Evolutionary conservation across 2,329 filamentous ascomycete species (phyloP).

Genomic region (Tolypocladium album): DNA sequence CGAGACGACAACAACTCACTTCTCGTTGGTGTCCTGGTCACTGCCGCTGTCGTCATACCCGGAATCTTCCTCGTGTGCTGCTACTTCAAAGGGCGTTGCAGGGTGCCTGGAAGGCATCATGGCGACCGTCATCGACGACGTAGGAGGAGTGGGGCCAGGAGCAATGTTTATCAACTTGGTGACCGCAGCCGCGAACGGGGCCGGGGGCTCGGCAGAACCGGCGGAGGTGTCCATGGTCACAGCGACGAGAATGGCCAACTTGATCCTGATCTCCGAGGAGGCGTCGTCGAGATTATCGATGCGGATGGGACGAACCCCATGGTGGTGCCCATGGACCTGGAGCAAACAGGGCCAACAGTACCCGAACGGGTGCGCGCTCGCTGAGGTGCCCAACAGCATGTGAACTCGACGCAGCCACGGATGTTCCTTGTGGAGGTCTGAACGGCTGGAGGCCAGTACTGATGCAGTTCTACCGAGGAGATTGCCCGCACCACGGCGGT

Average conservation of each 20-base stretch:
- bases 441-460: neutral
- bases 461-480: neutral
- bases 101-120: neutral
- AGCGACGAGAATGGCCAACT: neutral
- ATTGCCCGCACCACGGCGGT: neutral
- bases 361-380: neutral
- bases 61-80: neutral
- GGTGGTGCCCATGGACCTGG: neutral
- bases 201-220: neutral
- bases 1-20: neutral
- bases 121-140: neutral
- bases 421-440: neutral
- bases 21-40: neutral
- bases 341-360: neutral
- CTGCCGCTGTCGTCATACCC: neutral
- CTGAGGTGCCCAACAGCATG: too few species aligned
- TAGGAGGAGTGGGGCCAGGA: neutral
- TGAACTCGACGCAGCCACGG: neutral
- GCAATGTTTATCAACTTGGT: neutral
- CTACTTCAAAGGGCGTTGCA: neutral
- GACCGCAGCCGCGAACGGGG: neutral
- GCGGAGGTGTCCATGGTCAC: neutral
- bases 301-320: neutral
- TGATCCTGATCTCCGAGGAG: neutral
- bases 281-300: neutral